Conservation (phyloP, 768 basidiomycete genomes). For the Auricularia sp. region DNA sequence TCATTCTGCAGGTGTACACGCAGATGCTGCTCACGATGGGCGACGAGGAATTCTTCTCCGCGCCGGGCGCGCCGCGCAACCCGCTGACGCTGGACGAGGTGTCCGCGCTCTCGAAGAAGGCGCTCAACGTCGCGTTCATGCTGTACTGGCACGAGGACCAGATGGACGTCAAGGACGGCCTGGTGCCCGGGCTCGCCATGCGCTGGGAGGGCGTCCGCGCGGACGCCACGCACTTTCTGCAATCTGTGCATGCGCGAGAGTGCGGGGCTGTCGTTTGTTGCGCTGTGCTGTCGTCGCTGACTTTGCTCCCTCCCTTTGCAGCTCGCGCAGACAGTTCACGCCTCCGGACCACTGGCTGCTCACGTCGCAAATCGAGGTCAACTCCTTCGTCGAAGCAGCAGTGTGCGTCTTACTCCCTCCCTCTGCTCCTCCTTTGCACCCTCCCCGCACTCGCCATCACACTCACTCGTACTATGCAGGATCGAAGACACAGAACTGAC, state of each 20-base stretch:
- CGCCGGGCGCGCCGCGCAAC: slow-evolving; percentile 40
- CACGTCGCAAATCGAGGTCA: slow-evolving; percentile 44
- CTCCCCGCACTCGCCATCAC: background rate
- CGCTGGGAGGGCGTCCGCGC: slow-evolving; percentile 66
- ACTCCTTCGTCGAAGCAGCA: slow-evolving; percentile 78
- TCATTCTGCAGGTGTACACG: slow-evolving; percentile 73
- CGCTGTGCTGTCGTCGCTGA: too few relatives aligned
- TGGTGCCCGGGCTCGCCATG: slow-evolving; percentile 33
- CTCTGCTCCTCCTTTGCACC: too few relatives aligned
- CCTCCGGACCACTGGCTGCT: slow-evolving; percentile 81
- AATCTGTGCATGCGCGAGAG: slow-evolving; percentile 84
- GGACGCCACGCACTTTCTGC: slow-evolving; percentile 65
- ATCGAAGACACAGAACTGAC: slow-evolving; percentile 48
- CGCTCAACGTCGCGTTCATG: slow-evolving; percentile 77
- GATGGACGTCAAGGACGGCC: slow-evolving; percentile 28
- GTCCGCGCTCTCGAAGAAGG: slow-evolving; percentile 57
- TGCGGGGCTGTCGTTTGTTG: slow-evolving; percentile 29
- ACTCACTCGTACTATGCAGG: slow-evolving; percentile 24
- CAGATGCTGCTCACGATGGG: slow-evolving; percentile 84
- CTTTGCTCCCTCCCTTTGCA: slow-evolving; percentile 20
- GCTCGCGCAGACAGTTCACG: slow-evolving; percentile 77
- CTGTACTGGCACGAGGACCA: slow-evolving; percentile 59
- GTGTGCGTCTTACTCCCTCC: slow-evolving; percentile 37
- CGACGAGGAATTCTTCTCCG: slow-evolving; percentile 91
- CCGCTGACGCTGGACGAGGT: slow-evolving; percentile 80